Base-by-base conservation (phyloP, 192 early-diverging fungal genomes). In the Coemansia sp. region DNA sequence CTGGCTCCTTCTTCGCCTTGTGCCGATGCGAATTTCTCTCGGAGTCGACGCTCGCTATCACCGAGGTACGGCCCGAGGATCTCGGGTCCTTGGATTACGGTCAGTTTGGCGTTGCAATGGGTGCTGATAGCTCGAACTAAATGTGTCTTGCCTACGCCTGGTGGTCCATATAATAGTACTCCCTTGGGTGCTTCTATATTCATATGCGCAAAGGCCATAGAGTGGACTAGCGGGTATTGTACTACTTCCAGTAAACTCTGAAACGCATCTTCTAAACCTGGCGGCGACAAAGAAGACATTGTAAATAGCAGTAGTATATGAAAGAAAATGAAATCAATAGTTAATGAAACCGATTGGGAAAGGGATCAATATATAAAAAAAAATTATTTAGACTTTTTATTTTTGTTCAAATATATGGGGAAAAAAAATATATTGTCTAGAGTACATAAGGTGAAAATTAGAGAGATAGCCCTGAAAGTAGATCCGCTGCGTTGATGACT, bases 71-170 rank as follows among this genome's bases (percentile, higher is more conserved):
- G 86, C 3, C 93, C 92, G 76, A 92, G 87, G 0, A 98, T 78
- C 36, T 97, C 95, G 1, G 93, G 88, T 1, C 97, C 96, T 64
- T 94, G 86, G 36, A 98, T 86, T 0, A 86, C 70, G 2, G 87
- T 86, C 83, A 96, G 75, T n/a, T 82, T 81, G n/a, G 94, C 91
- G 6, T 70, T 63, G 63, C 91, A 95, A 0, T 73, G 76, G 22
- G 82, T 75, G 29, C 94, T 88, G 12, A 96, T 82, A 3, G 84
- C 82, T 2, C 86, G 80, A 1, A 98, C 96, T 5, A 98, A 77
- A 27, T 88, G 88, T 4, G 97, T 99, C 68, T 99, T 99, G 22
- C 97, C 97, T 2, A 97, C 94, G 29, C 97, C 97, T 0, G 97
- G 95, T 10, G 95, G 94, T 2, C 97, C 97, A 73, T 97, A 92